Evolutionary conservation across 1,284 basidiomycete species (phyloP).

Genomic region (Coriolopsis trogii): DNA sequence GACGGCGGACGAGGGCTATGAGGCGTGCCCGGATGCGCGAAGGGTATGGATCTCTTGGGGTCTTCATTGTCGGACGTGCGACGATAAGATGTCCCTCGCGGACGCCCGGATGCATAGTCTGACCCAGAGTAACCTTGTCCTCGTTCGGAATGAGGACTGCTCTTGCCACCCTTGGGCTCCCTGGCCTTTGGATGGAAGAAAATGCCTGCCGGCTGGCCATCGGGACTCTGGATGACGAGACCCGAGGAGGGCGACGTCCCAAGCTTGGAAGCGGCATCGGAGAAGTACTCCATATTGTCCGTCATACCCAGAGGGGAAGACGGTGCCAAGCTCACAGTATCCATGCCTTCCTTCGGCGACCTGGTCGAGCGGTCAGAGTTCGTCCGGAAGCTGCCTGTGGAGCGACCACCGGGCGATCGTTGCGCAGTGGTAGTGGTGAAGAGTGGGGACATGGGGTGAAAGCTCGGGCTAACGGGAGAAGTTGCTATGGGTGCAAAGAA

Average conservation of each 20-base stretch:
- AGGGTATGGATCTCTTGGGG: slow-evolving; percentile 5
- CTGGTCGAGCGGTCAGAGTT: slow-evolving; percentile 61
- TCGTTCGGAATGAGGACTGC: slow-evolving; percentile 19
- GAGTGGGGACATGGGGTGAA: slow-evolving; percentile 44
- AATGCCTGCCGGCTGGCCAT: slow-evolving; percentile 92
- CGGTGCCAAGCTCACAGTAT: slow-evolving; percentile 48
- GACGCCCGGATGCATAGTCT: slow-evolving; percentile 11
- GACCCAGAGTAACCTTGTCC: background rate
- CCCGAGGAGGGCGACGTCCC: slow-evolving; percentile 84
- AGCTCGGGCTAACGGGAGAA: slow-evolving; percentile 75
- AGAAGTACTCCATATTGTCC: slow-evolving; percentile 89
- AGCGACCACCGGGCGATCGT: slow-evolving; percentile 44
- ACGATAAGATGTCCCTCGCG: slow-evolving; percentile 22
- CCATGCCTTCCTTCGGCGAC: slow-evolving; percentile 50
- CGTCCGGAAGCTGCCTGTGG: slow-evolving; percentile 53
- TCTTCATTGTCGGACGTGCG: slow-evolving; percentile 25
- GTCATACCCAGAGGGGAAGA: slow-evolving; percentile 75
- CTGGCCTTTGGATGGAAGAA: slow-evolving; percentile 86
- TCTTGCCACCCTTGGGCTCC: slow-evolving; percentile 10
- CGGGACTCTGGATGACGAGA: slow-evolving; percentile 88
- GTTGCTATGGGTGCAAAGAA: slow-evolving; percentile 93
- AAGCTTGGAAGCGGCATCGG: slow-evolving; percentile 70
- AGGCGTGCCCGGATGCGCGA: background rate
- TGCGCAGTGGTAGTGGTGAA: slow-evolving; percentile 43
- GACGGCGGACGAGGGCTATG: slow-evolving; percentile 16